Evolutionary conservation across 805 yeast species (phyloP), one percentile per base, ranked within the genome.

Genomic region (Spathaspora arborariae): DNA sequence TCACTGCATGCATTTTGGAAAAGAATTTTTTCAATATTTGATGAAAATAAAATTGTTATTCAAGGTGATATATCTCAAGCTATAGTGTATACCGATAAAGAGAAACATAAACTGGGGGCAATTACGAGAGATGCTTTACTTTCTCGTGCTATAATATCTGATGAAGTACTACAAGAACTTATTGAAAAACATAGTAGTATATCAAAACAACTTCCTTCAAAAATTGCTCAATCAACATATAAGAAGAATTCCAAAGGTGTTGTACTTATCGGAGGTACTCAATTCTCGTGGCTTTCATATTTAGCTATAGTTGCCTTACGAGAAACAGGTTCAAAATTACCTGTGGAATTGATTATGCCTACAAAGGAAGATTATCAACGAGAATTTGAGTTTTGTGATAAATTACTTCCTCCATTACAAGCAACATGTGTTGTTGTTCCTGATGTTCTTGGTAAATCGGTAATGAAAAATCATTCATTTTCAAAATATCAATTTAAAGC

Each of bases 401-500:
- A 67, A 7, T 70, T 85, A 2, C 70, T 88, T 54, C 90, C 92
- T 0, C 55, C 60, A 18, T 63, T 83, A 47, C 77, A 81, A 49
- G 92, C 84, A 3, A 74, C 73, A 52, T 88, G 96, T 72, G 78
- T 85, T 13, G 76, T 82, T 13, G 48, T 72, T 57, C 59, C 65
- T 8, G 63, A 63, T n/a, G 57, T 53, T n/a, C 71, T 85, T 48
- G 91, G 92, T 4, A 60, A 70, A 16, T 70, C 70, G 5, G 75
- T 80, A 8, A 63, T 80, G 55, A 44, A 55, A 21, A 56, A 58
- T 35, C 47, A 50, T 1, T 70, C 72, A 38, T 75, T 87, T 42
- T 69, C 74, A 44, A 85, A 84, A 13, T 88, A 82, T 60, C 94
- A 87, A 52, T 78, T 75, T 57, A 87, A 87, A 62, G 75, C 83